Evolutionary conservation across 345 rosid genomes (phyloP), one percentile per base, ranked within the genome.

Genomic region (Eucalyptus sp.): DNA sequence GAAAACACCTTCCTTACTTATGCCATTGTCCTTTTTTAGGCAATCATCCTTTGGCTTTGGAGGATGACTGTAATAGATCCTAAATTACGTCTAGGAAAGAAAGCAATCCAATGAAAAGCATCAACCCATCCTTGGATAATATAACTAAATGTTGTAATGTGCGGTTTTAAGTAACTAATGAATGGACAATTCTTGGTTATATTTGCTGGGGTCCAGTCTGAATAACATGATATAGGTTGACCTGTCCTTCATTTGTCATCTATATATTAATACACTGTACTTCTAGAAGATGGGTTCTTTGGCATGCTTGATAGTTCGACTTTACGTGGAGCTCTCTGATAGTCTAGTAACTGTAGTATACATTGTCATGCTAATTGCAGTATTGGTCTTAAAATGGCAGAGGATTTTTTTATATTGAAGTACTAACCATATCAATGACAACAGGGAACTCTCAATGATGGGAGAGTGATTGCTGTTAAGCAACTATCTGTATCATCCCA

Each of bases 391-490:
- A n/a, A 29, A 64, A 64, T 64, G 76, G 76, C 37, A 13, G n/a
- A n/a, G 17, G 76, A 64, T 64, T n/a, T 64, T 62, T 64, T n/a
- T 33, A 64, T 4, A 64, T 64, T 64, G 76, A 31, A 64, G 37
- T 13, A 64, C 76, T 64, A 3, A 14, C 9, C 16, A n/a, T 64
- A 64, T 64, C 76, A 29, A 64, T 29, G 76, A 64, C 37, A 64
- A 64, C 76, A 43, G 92, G 95, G 94, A 87, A 89, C 64, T 86
- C 94, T 93, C 66, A 81, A 56, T 66, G 98, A 95, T 90, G 96
- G 95, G 88, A 94, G 96, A 90, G 93, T 87, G 87, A 89, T 95
- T 88, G 98, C 96, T 6, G 96, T 95, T 85, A 96, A 96, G 93
- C 93, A 94, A 89, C 90, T 96, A 89, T 94, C 98, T 12, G 91